These are phyloP conservation scores for Sporothrix humicola DNA, from an alignment of 2,329 filamentous ascomycete species.

Conservation along the genomic window DNA sequence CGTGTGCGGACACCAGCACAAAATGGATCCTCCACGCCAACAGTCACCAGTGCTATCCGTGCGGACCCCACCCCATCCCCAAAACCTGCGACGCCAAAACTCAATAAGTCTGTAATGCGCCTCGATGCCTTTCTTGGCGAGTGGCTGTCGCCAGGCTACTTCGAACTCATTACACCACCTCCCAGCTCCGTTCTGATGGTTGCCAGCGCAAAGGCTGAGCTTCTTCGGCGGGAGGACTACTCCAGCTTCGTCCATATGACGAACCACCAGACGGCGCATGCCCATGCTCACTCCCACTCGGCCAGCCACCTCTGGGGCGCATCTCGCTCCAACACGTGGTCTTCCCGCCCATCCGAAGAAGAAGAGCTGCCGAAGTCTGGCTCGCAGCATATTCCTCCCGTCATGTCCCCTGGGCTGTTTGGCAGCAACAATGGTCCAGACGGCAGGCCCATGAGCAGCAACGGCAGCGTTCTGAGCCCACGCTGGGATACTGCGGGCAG, in stretches of 20 bases:
- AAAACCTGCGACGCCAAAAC: slow-evolving; percentile 18
- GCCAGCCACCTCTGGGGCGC: slow-evolving; percentile 50
- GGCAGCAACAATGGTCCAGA: slow-evolving; percentile 24
- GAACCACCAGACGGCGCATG: slow-evolving; percentile 43
- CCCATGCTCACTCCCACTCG: slow-evolving; percentile 39
- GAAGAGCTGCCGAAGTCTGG: slow-evolving; percentile 21
- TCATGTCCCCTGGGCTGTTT: slow-evolving; percentile 30
- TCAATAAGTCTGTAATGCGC: slow-evolving; percentile 69
- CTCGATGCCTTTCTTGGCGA: slow-evolving; percentile 94
- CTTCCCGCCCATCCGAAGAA: neutral
- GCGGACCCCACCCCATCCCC: neutral
- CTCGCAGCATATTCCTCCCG: slow-evolving; percentile 21
- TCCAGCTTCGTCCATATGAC: slow-evolving; percentile 52
- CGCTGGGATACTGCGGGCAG: neutral
- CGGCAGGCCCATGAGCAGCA: slow-evolving; percentile 40
- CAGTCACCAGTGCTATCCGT: neutral
- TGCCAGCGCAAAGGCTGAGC: slow-evolving; percentile 82
- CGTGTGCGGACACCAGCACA: neutral
- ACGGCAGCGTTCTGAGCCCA: slow-evolving; percentile 32
- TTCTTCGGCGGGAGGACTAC: slow-evolving; percentile 77
- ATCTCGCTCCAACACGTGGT: slow-evolving; percentile 33
- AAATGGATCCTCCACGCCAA: neutral
- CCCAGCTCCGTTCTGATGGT: slow-evolving; percentile 88
- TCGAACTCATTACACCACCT: slow-evolving; percentile 87
- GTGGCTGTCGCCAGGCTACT: slow-evolving; percentile 94